phyloP scores from a whole-genome alignment of 1,284 basidiomycete species.

The Lentinula novae-zelandiae region DNA sequence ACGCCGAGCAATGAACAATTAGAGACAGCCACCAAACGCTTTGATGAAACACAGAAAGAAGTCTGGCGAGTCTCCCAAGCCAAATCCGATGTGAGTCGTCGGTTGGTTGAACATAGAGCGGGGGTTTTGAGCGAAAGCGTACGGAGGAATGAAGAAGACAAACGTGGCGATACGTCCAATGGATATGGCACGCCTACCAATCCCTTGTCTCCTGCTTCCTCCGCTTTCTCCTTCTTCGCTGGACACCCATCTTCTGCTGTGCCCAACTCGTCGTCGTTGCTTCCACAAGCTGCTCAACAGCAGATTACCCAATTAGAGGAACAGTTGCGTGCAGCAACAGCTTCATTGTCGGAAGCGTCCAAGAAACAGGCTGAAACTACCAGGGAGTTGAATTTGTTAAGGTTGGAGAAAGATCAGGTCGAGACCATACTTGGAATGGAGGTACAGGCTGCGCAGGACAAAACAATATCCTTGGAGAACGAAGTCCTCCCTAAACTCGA shows the following conservation, averaged over 20 bases:
- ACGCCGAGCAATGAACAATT: conserved; percentile 50
- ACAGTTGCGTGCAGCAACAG: conserved; percentile 55
- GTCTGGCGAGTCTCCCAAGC: conserved; percentile 62
- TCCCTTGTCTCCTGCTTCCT: conserved; percentile 48
- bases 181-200: conserved; percentile 51
- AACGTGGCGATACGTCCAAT: conserved; percentile 21
- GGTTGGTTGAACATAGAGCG: conserved; percentile 72
- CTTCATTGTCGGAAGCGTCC: conserved; percentile 51
- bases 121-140: conserved; percentile 73
- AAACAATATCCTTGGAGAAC: conserved; percentile 53
- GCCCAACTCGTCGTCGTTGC: conserved; percentile 31
- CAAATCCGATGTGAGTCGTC: conserved; percentile 53
- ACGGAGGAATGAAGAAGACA: conserved; percentile 50
- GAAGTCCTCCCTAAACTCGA: conserved; percentile 59
- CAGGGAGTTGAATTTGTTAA: conserved; percentile 55
- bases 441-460: conserved; percentile 61
- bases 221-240: conserved; percentile 57
- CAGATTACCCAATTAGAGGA: conserved; percentile 50
- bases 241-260: conserved; percentile 66
- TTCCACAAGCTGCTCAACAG: conserved; percentile 31
- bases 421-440: conserved; percentile 62
- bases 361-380: conserved; percentile 58
- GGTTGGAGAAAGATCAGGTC: conserved; percentile 61
- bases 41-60: conserved; percentile 66
- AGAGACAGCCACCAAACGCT: conserved; percentile 61